phyloP scores from a whole-genome alignment of 176 grass and related monocot genomes.

The Musa schizocarpa region DNA sequence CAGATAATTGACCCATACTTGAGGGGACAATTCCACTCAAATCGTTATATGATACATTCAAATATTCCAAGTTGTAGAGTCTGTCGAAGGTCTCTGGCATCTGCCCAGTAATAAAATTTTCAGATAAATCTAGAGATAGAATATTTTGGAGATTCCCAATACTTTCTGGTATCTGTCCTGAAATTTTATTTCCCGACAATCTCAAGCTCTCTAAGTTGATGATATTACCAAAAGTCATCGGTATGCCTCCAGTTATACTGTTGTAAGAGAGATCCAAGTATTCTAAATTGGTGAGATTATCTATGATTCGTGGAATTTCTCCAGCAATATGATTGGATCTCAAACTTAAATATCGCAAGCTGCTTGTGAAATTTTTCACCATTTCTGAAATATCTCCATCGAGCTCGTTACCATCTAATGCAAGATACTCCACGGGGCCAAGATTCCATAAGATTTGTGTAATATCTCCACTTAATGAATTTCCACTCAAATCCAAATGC shows the following conservation, averaged over 20 bases:
- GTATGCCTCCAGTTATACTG: background rate
- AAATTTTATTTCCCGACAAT: background rate
- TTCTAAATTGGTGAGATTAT: background rate
- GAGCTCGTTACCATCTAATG: conserved; percentile 9
- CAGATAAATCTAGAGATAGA: background rate
- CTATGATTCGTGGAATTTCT: background rate
- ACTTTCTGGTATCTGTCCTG: background rate
- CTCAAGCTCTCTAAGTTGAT: background rate
- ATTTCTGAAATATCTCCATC: background rate
- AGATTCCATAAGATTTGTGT: background rate
- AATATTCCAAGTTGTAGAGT: no score
- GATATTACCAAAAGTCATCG: background rate
- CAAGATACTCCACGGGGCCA: background rate
- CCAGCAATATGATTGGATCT: conserved; percentile 2
- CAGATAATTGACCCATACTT: conserved; percentile 10
- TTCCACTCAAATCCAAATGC: background rate
- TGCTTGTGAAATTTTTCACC: background rate
- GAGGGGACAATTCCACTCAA: conserved; percentile 13
- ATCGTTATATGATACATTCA: background rate
- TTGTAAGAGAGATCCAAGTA: background rate
- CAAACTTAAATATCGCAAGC: background rate
- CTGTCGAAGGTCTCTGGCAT: no score
- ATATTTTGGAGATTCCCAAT: background rate
- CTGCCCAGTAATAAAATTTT: background rate
- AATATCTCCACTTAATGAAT: background rate